These are phyloP conservation scores for Trametes punicea DNA, from an alignment of 768 basidiomycete species.

Conservation along the genomic window DNA sequence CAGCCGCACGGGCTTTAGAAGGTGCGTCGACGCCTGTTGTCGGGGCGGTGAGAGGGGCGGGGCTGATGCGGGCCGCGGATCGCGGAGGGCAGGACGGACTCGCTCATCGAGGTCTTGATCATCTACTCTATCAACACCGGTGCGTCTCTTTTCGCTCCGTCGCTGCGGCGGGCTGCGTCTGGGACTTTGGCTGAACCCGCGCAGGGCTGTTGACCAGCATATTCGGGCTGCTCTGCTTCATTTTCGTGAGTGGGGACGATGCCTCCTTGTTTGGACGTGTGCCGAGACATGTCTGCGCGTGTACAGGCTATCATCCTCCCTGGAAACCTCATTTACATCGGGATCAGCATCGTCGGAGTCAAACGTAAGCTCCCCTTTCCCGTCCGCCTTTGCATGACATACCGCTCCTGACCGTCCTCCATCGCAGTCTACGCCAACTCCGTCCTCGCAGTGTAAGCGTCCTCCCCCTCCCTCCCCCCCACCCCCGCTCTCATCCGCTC, in stretches of 20 bases:
- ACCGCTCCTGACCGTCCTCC: background rate
- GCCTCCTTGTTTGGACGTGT: background rate
- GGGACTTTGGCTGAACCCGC: background rate
- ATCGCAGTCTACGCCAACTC: constrained; percentile 5
- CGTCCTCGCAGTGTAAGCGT: background rate
- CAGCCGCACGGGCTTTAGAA: background rate
- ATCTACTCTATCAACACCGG: constrained; percentile 2
- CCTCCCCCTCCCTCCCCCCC: background rate
- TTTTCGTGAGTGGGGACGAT: background rate
- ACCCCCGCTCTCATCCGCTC: background rate
- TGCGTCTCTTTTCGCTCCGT: background rate
- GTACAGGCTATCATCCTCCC: background rate
- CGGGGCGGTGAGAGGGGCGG: background rate
- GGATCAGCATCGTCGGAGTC: background rate
- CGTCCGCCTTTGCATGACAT: background rate
- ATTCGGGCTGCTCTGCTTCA: background rate
- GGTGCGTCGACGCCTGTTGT: background rate
- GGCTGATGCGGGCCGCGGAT: background rate
- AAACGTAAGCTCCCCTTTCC: background rate
- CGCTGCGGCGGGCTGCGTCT: background rate
- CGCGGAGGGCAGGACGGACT: background rate
- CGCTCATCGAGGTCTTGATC: background rate
- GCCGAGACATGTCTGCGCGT: background rate
- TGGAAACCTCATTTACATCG: constrained; percentile 2
- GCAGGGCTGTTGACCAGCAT: constrained; percentile 1